Percentiles rank a stretch among this genome's conserved stretches.
Evolutionary conservation across 306 rosid species (phyloP).

Genomic region (Cicer judaicum): DNA sequence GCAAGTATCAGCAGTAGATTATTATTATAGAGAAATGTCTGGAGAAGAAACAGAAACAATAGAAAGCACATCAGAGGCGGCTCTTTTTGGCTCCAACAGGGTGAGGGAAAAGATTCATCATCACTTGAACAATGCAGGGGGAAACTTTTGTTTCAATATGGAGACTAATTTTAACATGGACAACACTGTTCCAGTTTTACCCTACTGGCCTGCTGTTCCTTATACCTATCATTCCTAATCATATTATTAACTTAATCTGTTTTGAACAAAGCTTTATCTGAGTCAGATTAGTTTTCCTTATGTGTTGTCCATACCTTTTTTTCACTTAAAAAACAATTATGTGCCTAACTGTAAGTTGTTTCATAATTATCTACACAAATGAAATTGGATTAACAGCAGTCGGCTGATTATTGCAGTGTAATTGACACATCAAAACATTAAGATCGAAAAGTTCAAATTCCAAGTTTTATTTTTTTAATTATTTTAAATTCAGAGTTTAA

Average conservation of each 20-base stretch:
- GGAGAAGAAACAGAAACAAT: conserved; percentile 89
- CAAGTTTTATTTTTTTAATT: too few relatives aligned
- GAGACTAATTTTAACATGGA: conserved; percentile 61
- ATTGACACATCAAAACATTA: too few relatives aligned
- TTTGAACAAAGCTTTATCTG: background rate
- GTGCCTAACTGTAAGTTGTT: too few relatives aligned
- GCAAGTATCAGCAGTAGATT: conserved; percentile 49
- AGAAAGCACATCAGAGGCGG: conserved; percentile 68
- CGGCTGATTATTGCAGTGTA: too few relatives aligned
- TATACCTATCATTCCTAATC: conserved; percentile 53
- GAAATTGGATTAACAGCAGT: too few relatives aligned
- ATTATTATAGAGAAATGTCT: conserved; percentile 64
- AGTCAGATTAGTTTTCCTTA: background rate
- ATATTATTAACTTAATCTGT: background rate
- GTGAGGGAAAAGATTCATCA: conserved; percentile 41
- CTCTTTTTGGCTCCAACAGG: conserved; percentile 54
- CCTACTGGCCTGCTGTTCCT: conserved; percentile 71
- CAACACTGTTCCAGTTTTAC: conserved; percentile 51
- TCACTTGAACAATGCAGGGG: conserved; percentile 46
- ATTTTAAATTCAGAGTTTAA: too few relatives aligned
- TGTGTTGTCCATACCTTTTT: too few relatives aligned
- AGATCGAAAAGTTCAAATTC: too few relatives aligned
- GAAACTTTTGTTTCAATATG: conserved; percentile 58
- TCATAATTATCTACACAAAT: too few relatives aligned
- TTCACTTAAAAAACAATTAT: too few relatives aligned